These are phyloP conservation scores for Hortaea werneckii DNA, from an alignment of 2,329 filamentous ascomycete species.

Conservation along the genomic window DNA sequence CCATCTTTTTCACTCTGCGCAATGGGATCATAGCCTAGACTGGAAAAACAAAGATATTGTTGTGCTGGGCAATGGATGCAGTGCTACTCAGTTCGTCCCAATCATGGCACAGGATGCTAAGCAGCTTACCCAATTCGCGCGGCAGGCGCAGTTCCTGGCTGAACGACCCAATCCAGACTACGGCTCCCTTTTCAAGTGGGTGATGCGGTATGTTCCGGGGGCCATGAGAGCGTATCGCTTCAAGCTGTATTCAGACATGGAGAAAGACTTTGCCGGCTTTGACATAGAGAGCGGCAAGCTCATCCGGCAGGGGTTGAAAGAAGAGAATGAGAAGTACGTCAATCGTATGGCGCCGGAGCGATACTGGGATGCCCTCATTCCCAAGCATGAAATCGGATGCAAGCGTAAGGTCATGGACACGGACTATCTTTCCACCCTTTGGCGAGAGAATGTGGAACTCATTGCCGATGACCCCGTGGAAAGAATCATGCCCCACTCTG, in stretches of 20 bases:
- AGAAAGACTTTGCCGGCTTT: constrained; percentile 35
- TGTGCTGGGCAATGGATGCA: constrained; percentile 37
- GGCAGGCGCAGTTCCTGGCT: constrained; percentile 41
- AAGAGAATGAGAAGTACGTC: constrained; percentile 34
- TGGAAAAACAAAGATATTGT: constrained; percentile 30
- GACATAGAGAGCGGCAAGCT: constrained; percentile 28
- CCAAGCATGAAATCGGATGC: constrained; percentile 37
- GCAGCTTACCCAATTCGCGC: constrained; percentile 39
- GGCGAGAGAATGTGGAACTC: constrained; percentile 34
- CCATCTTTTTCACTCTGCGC: constrained; percentile 31
- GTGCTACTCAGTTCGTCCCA: constrained; percentile 40
- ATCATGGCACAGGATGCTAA: constrained; percentile 32
- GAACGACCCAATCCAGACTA: constrained; percentile 37
- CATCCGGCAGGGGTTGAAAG: constrained; percentile 28
- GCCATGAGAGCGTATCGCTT: constrained; percentile 37
- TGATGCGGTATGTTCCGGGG: constrained; percentile 37
- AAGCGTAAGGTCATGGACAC: constrained; percentile 41
- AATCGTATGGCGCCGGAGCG: constrained; percentile 32
- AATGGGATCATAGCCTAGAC: constrained; percentile 32
- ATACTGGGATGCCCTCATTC: constrained; percentile 36
- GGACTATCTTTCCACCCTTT: constrained; percentile 35
- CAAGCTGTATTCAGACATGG: constrained; percentile 34
- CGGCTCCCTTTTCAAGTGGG: constrained; percentile 29
- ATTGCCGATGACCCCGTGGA: constrained; percentile 32
- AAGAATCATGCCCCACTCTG: constrained; percentile 28